Evolutionary conservation across 768 basidiomycete species (phyloP), one percentile per base, ranked within the genome.

Genomic region (Zangia roseola): DNA sequence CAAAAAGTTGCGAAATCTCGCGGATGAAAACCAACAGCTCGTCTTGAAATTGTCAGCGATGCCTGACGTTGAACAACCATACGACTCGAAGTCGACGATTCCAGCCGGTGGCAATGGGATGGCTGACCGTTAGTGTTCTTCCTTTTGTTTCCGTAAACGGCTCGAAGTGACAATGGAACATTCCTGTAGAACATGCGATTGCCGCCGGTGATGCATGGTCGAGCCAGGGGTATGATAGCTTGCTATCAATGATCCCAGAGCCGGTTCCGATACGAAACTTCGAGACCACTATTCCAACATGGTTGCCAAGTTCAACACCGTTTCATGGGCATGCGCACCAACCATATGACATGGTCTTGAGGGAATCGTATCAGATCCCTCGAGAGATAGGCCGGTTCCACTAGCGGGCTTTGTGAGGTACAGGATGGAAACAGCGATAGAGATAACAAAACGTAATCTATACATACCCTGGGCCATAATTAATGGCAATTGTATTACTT

Each of bases 1-100:
- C 2, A 79, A 75, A 72, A 77, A 81, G 63, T 74, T 79, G 75
- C 50, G 59, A 41, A 45, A 53, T 26, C 62, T 62, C 6, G 59
- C 59, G 2, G 53, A 62, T 14, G 59, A 62, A 30, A 62, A 62
- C 37, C 47, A 64, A 56, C 45, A 47, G 6, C 60, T 62, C 16
- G 28, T 43, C 10, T 23, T 45, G 12, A 40, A 14, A 25, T 9
- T 64, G 33, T 62, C 58, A 35, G 58, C 48, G 6, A 33, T 48
- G n/a, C 42, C 54, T 24, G 36, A 31, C 16, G 7, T n/a, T 39
- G 41, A 12, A 2, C 5, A 12, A 2, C 6, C 5, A 20, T 31
- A 39, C 8, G 34, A 38, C n/a, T 19, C 43, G 35, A 47, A 45
- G 4, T 21, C 14, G 24, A 16, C 2, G 5, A 33, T 43, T 30